Evolutionary conservation across 352 stramenopile species (phyloP).

Genomic region (Aphanomyces stellatus): DNA sequence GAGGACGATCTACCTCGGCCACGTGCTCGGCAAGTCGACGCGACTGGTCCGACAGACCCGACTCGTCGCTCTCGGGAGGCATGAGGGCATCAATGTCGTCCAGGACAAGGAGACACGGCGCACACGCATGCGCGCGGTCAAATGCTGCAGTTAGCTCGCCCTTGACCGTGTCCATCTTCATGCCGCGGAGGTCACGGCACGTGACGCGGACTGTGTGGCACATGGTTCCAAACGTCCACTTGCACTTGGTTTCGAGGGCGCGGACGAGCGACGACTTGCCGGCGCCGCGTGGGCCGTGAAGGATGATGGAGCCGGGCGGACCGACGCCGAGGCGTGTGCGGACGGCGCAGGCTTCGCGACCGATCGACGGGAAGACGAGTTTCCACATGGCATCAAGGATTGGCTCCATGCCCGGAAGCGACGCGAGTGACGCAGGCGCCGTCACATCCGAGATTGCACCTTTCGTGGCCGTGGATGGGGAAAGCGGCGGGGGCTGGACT

Average conservation of each 20-base stretch:
- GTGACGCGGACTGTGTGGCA: conserved; percentile 43
- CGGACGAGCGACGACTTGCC: conserved; percentile 71
- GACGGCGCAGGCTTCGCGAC: background rate
- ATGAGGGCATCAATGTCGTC: conserved; percentile 81
- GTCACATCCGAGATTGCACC: too few species aligned
- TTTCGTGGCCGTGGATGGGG: too few species aligned
- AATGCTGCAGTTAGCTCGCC: conserved; percentile 47
- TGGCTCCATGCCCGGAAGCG: background rate
- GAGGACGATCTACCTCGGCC: conserved; percentile 26
- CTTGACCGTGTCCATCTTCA: conserved; percentile 85
- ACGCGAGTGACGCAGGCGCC: too few species aligned
- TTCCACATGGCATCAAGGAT: conserved; percentile 16
- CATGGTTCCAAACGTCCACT: conserved; percentile 12
- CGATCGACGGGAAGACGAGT: conserved; percentile 18
- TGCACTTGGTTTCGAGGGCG: conserved; percentile 30
- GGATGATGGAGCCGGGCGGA: conserved; percentile 46
- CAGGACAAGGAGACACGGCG: conserved; percentile 57
- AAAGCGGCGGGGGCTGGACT: too few species aligned
- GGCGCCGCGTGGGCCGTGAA: conserved; percentile 63
- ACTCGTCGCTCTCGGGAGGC: conserved; percentile 68
- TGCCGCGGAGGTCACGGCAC: conserved; percentile 60
- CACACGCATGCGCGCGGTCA: conserved; percentile 33
- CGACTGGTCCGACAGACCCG: conserved; percentile 72
- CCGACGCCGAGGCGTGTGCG: conserved; percentile 23
- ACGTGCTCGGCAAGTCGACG: conserved; percentile 75